Percentiles rank a stretch among this genome's conserved stretches.
These are phyloP conservation scores for Phanerochaete carnosa DNA, from an alignment of 768 basidiomycete species.

Conservation along the genomic window DNA sequence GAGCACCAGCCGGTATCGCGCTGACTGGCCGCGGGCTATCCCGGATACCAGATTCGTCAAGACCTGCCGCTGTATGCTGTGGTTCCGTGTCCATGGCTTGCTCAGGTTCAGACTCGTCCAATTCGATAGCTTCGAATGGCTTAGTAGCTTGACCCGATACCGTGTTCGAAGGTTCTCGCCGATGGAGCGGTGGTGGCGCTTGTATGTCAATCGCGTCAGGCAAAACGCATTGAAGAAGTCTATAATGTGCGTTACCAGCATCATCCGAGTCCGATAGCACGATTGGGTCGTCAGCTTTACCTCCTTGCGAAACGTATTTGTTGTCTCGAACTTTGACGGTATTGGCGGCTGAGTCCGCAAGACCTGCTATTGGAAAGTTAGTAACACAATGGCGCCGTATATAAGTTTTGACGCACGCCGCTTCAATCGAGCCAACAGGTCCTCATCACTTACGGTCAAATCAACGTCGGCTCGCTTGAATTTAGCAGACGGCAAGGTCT, in stretches of 20 bases:
- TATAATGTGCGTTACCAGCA: not conserved
- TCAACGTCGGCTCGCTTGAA: not conserved
- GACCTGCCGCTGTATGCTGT: too few species aligned
- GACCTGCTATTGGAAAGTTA: not conserved
- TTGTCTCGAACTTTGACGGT: not conserved
- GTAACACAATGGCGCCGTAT: too few species aligned
- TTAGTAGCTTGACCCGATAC: too few species aligned
- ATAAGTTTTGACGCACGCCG: too few species aligned
- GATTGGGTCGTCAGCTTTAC: not conserved
- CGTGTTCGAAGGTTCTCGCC: too few species aligned
- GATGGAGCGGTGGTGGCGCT: too few species aligned
- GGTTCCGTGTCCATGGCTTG: not conserved
- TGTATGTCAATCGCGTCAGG: not conserved
- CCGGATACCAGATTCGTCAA: too few species aligned
- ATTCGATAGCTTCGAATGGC: not conserved
- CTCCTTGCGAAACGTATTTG: not conserved
- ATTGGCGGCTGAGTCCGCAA: not conserved
- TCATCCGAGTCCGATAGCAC: slow-evolving; percentile 2
- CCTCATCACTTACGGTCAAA: not conserved
- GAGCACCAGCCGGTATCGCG: not conserved
- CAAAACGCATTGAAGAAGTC: not conserved
- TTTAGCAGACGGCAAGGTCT: not conserved
- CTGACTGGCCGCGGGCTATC: not conserved
- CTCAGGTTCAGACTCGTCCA: not conserved
- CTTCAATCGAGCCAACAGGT: too few species aligned